Evolutionary conservation across 139 green algal genomes (phyloP), one percentile per base, ranked within the genome.

Genomic region (Haematococcus sp.): DNA sequence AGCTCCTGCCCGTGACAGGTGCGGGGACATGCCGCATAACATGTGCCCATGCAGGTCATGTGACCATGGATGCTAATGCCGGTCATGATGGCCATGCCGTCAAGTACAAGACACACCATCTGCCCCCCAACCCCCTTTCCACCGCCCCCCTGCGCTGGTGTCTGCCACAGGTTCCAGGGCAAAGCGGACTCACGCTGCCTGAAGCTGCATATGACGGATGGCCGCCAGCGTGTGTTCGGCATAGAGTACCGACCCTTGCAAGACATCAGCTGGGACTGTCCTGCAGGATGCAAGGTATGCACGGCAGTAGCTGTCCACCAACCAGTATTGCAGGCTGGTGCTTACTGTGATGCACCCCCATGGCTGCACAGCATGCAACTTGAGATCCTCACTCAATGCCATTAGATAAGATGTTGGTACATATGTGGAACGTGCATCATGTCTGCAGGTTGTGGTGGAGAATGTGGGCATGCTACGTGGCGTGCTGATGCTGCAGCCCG

Each of bases 191-290:
- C 40, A 25, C 78, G 88, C 16, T 90, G 82, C 65, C 76, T 93
- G 17, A 93, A 93, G 77, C 81, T 94, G 56, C 72, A 83, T 0
- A 71, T 94, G 5, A 92, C 85, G 28, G 90, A 94, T 66, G 88
- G 77, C 34, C 56, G 23, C n/a, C 73, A 74, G 49, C 78, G 69
- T 20, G 60, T 83, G 31, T 56, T 79, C 2, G 78, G 59, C 9
- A 49, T 83, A 4, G 78, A 83, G 73, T 67, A 77, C 35, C 1
- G n/a, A 16, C 72, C 51, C 34, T 32, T 79, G 25, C 60, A 63
- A 7, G 23, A 30, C 1, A 25, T 83, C 20, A 63, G 67, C 22
- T 79, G 72, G 72, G 73, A 79, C n/a, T 70, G 43, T 16, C 68
- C 77, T 23, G 71, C 68, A 16, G 64, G 72, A 1, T 66, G 33